phyloP scores from a whole-genome alignment of 2,329 filamentous ascomycete species.

The Exophiala lecanii-corni region DNA sequence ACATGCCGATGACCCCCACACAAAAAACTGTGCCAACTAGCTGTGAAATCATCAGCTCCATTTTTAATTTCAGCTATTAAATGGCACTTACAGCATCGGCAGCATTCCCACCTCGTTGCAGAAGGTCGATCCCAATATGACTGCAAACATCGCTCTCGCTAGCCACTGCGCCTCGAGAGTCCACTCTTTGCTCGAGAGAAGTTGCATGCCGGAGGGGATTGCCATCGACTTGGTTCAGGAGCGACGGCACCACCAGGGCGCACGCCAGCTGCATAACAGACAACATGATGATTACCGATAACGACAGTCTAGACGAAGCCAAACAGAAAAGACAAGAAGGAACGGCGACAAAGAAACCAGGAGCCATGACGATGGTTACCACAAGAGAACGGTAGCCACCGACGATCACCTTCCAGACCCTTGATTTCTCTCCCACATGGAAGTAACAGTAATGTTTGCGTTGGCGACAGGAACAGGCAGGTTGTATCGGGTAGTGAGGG shows the following conservation, averaged over 20 bases:
- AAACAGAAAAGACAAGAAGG: constrained; percentile 4
- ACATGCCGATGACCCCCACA: constrained; percentile 70
- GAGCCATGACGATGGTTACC: no score
- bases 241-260: constrained; percentile 13
- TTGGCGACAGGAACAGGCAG: background rate
- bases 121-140: constrained; percentile 60
- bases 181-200: constrained; percentile 11
- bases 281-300: constrained; percentile 14
- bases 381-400: no score
- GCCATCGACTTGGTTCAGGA: constrained; percentile 19
- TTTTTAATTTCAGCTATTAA: no score
- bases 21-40: constrained; percentile 70
- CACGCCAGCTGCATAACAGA: constrained; percentile 16
- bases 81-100: constrained; percentile 61
- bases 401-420: background rate
- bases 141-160: constrained; percentile 67
- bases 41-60: no score
- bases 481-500: background rate
- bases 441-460: no score
- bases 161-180: constrained; percentile 59
- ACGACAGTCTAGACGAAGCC: constrained; percentile 1
- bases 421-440: no score
- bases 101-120: constrained; percentile 63
- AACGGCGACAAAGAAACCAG: constrained; percentile 11
- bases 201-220: constrained; percentile 15